Base-by-base conservation (phyloP, 2,329 filamentous ascomycete genomes). In the Thermomyces lanuginosus region DNA sequence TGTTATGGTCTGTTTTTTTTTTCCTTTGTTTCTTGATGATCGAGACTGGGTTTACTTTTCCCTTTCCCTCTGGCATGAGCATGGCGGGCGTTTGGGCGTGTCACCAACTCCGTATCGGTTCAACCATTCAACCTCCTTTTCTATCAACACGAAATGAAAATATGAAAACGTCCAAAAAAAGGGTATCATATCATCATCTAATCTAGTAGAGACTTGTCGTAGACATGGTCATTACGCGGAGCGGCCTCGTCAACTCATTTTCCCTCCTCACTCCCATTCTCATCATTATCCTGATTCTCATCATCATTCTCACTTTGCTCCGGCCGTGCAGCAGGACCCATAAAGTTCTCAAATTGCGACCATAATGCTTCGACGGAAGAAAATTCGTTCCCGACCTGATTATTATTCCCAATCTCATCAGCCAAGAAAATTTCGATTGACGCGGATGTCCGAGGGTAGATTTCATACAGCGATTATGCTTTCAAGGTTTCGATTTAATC, bases 281-380 rank as follows among this genome's bases (percentile, higher is more conserved):
- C 15, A 10, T 34, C 17, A 10, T 26, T 16, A 23, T 26, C 29
- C 7, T 36, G 28, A 26, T 21, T 31, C 8, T 11, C 21, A 16
- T 35, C 34, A 4, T 33, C 19, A 12, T 35, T 26, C 9, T 27
- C 24, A 4, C 21, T 24, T 14, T 28, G 22, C 22, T 31, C 25
- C 37, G 35, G 18, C 43, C 42, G 31, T 40, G 43, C 44, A 15
- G 49, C 42, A 28, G 76, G 80, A 6, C 71, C 80, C 84, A 93
- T 95, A 41, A 95, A 84, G 39, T 76, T 79, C 58, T 98, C 89
- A 46, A 98, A 95, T 45, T 92, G 82, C 20, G 80, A 91, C 89
- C 89, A 98, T 9, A 98, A 66, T 16, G 82, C 83, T 53, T 98
- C 89, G 22, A 98, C 89, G 3, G 82, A 84, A n/a, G 79, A 76